Percentiles rank a stretch among this genome's conserved stretches.
These are phyloP conservation scores for Leccinum disarticulatum DNA, from an alignment of 768 basidiomycete species.

Conservation along the genomic window DNA sequence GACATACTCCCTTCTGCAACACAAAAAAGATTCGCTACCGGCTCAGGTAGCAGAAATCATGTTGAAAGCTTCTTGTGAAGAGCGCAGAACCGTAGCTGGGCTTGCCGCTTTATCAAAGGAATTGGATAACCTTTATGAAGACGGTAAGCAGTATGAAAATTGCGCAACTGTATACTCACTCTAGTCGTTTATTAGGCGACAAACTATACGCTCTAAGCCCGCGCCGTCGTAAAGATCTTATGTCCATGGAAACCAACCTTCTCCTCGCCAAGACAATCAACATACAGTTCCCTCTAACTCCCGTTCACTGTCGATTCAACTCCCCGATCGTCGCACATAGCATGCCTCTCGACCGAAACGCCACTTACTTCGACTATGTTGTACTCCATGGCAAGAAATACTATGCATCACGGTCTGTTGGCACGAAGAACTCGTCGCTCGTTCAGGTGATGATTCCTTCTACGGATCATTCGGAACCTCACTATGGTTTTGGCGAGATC, in stretches of 20 bases:
- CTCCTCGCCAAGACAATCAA: not conserved
- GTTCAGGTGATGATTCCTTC: not conserved
- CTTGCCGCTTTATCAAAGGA: not conserved
- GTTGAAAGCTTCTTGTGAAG: too few relatives aligned
- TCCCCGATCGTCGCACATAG: not conserved
- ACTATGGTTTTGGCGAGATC: not conserved
- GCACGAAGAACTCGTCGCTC: not conserved
- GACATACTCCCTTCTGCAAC: too few relatives aligned
- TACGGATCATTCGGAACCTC: not conserved
- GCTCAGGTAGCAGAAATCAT: too few relatives aligned
- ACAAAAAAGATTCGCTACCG: too few relatives aligned
- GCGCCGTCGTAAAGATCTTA: not conserved
- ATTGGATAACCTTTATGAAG: not conserved
- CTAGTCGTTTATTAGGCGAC: not conserved
- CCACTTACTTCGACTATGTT: not conserved
- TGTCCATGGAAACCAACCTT: not conserved
- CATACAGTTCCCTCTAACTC: not conserved
- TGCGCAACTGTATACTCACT: too few relatives aligned
- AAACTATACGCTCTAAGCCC: not conserved
- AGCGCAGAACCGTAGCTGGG: too few relatives aligned
- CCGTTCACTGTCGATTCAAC: not conserved
- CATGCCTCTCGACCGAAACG: not conserved
- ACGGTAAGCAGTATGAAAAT: not conserved
- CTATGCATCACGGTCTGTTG: not conserved
- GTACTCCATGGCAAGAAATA: not conserved